Percentiles rank a stretch among this genome's conserved stretches.
phyloP scores from a whole-genome alignment of 2,329 filamentous ascomycete species.

The Colletotrichum cereale region DNA sequence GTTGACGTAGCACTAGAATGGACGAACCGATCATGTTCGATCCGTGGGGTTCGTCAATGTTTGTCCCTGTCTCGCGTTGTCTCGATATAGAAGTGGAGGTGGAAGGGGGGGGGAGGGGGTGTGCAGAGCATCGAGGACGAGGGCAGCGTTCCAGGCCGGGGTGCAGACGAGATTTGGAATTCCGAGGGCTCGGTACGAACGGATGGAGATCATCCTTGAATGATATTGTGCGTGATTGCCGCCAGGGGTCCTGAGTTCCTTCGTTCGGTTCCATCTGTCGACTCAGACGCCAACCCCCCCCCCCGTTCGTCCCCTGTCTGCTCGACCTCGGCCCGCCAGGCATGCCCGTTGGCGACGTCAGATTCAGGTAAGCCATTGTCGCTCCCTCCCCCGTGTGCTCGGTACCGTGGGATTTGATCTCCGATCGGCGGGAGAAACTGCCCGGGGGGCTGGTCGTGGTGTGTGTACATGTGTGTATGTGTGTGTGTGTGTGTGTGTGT shows the following conservation, averaged over 20 bases:
- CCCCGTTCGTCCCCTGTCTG: neutral
- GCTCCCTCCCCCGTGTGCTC: slow-evolving; percentile 1
- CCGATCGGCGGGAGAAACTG: slow-evolving; percentile 26
- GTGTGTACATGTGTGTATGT: neutral
- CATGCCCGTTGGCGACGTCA: slow-evolving; percentile 9
- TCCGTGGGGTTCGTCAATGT: slow-evolving; percentile 10
- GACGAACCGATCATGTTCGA: slow-evolving; percentile 10
- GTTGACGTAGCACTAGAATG: neutral
- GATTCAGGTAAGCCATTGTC: slow-evolving; percentile 24
- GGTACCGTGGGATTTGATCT: slow-evolving; percentile 23
- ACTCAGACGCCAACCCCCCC: neutral
- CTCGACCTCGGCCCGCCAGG: neutral
- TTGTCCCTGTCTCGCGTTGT: neutral
- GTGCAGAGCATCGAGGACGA: neutral
- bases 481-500: neutral
- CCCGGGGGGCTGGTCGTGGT: neutral
- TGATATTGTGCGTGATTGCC: slow-evolving; percentile 30
- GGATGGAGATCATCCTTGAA: slow-evolving; percentile 34
- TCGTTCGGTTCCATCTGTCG: neutral
- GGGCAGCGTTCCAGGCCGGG: slow-evolving; percentile 3
- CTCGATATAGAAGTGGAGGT: neutral
- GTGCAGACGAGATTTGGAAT: slow-evolving; percentile 33
- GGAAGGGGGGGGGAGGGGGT: slow-evolving; percentile 4
- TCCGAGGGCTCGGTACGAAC: slow-evolving; percentile 36
- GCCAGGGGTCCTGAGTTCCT: slow-evolving; percentile 25